Base-by-base conservation (phyloP, 2,329 filamentous ascomycete genomes). In the Nemania serpens region DNA sequence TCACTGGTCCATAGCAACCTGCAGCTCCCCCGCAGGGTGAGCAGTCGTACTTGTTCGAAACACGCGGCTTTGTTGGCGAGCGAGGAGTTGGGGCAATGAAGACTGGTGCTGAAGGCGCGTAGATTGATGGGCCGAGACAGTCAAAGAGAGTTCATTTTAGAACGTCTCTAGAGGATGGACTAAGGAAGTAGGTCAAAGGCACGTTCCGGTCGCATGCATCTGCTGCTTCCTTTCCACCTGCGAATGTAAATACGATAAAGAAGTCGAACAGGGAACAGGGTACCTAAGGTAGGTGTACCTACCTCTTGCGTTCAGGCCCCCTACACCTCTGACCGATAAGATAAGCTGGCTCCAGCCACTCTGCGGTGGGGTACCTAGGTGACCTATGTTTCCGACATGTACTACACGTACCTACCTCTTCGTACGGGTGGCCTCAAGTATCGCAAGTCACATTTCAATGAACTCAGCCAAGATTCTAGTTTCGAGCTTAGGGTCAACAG, bases 111-210 rank as follows among this genome's bases (percentile, higher is more conserved):
- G 62, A 66, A 59, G 66, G 57, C 55, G 63, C 54, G 61, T 47
- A 59, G 51, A 50, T 63, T 61, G 52, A 62, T 59, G 59, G 65
- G 59, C 59, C 56, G 52, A 50, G 50, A 22, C 46, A 68, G 62
- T 72, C 70, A 72, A 71, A 70, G 70, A 65, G 66, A 56, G 61
- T 37, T 60, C 70, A 71, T 72, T 66, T 68, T 70, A 33, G 45
- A 52, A 58, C 62, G 58, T 54, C 59, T 45, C 50, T 25, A 25
- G 50, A 55, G 36, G 53, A 52, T 56, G 59, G 10, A 59, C 57
- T 59, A 65, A 65, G 55, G 51, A 47, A 42, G 47, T 18, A 59
- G 57, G 22, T 68, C 69, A 69, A 69, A 69, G 68, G 52, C 65
- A 50, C 25, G 53, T 64, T 68, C 68, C 66, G 70, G 66, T 70